Base-by-base conservation (phyloP, 2,329 filamentous ascomycete genomes). In the Diaporthe vexans region DNA sequence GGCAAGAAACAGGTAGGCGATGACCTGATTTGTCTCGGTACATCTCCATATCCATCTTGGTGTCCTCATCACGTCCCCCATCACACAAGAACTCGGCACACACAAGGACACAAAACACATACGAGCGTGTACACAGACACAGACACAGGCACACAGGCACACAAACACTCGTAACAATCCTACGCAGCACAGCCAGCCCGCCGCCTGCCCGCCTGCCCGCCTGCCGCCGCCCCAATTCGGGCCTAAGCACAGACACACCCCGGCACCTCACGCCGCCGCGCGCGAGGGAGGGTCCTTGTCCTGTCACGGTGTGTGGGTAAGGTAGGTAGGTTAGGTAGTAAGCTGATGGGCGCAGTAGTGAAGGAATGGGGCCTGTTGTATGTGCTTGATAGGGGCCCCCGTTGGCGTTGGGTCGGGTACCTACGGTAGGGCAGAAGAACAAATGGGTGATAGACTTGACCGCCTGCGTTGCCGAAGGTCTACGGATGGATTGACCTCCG, bases 341-440 rank as follows among this genome's bases (percentile, higher is more conserved):
- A 68, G 63, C 63, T 68, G 63, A 68, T 68, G 63, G 63, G 63
- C 63, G 48, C 63, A 54, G 46, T 21, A n/a, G 48, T 37, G 35
- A 13, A 13, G 37, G 37, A 40, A 13, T 11, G 35, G 9, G 11
- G 35, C 4, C 37, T 13, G 37, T 40, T 13, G 11, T 40, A 13
- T 40, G 37, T 40, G 37, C 37, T 13, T 7, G 43, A 24, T 51
- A 52, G 19, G 46, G 19, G 43, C 37, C 10, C 37, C 37, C 37
- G 59, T 10, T 3, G n/a, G 46, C 6, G 7, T n/a, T 11, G 46
- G 46, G 7, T n/a, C 4, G 46, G 46, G 46, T 21, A 10, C 3
- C 3, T 51, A 51, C 37, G 48, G n/a, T 6, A 52, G 48, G 17
- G 48, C n/a, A 52, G 48, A 51, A 52, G 48, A 52, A 26, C 10